Evolutionary conservation across 345 rosid species (phyloP).

Genomic region (Microcos paniculata): DNA sequence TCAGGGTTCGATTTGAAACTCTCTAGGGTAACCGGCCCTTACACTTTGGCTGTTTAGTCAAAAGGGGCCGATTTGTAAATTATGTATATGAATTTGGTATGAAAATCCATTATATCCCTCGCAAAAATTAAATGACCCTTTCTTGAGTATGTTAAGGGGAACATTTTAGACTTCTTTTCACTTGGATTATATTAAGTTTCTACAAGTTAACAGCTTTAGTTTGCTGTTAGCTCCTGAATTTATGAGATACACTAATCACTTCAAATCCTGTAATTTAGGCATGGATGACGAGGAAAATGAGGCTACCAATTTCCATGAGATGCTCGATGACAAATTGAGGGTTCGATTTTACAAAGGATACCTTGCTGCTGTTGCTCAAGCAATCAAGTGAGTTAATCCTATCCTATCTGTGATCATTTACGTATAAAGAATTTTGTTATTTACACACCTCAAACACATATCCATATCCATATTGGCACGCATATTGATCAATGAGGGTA

Average conservation of each 20-base stretch:
- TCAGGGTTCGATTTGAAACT: no score
- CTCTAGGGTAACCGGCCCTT: no score
- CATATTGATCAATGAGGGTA: no score
- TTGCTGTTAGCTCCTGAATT: background rate
- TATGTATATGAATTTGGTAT: background rate
- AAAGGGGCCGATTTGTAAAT: no score
- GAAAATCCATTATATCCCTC: no score
- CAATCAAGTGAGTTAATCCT: constrained; percentile 55
- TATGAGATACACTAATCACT: background rate
- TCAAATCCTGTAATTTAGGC: constrained; percentile 34
- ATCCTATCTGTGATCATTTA: background rate
- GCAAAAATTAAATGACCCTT: no score
- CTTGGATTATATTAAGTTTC: background rate
- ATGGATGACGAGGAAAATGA: constrained; percentile 87
- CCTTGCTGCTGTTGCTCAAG: constrained; percentile 65
- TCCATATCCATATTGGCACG: no score
- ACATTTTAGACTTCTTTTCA: background rate
- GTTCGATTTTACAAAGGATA: constrained; percentile 60
- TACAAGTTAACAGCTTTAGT: background rate
- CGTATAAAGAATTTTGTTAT: no score
- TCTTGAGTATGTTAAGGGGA: background rate
- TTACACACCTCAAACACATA: no score
- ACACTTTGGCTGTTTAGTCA: no score
- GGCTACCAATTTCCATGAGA: constrained; percentile 55
- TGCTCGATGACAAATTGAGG: constrained; percentile 81